phyloP scores from a whole-genome alignment of 1,284 basidiomycete species.

The Trametes versicolor region DNA sequence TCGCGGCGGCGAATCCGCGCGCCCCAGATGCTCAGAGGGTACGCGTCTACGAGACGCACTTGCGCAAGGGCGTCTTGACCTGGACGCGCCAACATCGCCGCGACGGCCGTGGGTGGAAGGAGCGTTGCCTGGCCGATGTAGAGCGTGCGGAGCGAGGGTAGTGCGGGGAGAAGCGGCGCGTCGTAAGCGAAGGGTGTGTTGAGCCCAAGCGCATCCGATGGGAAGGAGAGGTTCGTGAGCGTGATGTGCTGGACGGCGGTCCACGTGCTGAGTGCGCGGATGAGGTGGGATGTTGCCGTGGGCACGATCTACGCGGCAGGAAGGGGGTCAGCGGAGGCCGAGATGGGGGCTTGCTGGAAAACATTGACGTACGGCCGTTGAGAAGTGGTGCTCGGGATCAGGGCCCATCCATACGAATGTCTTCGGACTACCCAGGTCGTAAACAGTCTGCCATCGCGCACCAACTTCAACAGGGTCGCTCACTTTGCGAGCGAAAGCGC shows the following conservation, averaged over 20 bases:
- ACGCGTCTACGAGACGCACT: constrained; percentile 62
- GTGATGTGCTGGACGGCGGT: constrained; percentile 54
- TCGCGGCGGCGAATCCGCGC: constrained; percentile 52
- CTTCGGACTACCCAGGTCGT: constrained; percentile 52
- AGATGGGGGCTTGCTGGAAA: too few species aligned
- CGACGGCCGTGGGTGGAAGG: constrained; percentile 52
- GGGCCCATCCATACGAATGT: constrained; percentile 65
- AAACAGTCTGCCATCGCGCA: not conserved
- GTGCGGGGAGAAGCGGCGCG: constrained; percentile 45
- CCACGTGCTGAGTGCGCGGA: constrained; percentile 55
- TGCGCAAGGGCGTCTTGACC: constrained; percentile 43
- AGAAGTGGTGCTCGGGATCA: constrained; percentile 68
- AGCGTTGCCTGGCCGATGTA: constrained; percentile 60
- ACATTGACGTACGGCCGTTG: constrained; percentile 57
- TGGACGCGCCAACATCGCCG: constrained; percentile 47
- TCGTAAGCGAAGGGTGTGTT: constrained; percentile 33
- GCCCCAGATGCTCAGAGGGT: constrained; percentile 67
- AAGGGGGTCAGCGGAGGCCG: constrained; percentile 3
- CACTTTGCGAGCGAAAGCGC: constrained; percentile 55
- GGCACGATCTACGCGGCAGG: constrained; percentile 56
- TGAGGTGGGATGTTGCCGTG: constrained; percentile 51
- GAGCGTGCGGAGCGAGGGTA: constrained; percentile 53
- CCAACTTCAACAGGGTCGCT: constrained; percentile 37
- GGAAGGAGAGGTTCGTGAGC: constrained; percentile 57
- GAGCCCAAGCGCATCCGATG: constrained; percentile 37